phyloP scores from a whole-genome alignment of 1,139 yeast genomes.

The Sugiyamaella japonica region DNA sequence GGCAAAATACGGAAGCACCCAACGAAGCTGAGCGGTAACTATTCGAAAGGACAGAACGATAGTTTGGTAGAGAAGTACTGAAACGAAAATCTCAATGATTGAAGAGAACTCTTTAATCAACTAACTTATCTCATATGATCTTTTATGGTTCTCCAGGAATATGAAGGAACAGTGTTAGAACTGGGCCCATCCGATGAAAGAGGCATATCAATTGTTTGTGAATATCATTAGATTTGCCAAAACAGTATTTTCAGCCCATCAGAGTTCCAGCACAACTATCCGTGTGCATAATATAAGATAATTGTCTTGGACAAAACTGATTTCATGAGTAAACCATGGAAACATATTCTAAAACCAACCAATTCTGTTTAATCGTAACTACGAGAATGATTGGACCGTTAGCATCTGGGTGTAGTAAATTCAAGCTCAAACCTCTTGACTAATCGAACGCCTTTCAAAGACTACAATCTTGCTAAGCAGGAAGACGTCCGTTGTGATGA shows the following conservation, averaged over 20 bases:
- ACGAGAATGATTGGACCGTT: constrained; percentile 94
- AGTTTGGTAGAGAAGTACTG: too few species aligned
- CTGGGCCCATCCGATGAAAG: constrained; percentile 95
- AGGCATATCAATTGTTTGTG: constrained; percentile 89
- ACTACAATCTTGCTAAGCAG: constrained; percentile 56
- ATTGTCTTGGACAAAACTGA: constrained; percentile 73
- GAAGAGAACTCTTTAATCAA: constrained; percentile 71
- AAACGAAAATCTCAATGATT: constrained; percentile 80
- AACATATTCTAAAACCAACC: constrained; percentile 82
- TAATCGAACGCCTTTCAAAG: constrained; percentile 67
- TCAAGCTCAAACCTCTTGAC: constrained; percentile 80
- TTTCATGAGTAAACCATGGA: constrained; percentile 98
- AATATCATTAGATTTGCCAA: constrained; percentile 92
- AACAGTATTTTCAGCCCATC: constrained; percentile 81
- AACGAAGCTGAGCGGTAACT: too few species aligned
- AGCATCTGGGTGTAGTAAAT: constrained; percentile 94
- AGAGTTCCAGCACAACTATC: constrained; percentile 68
- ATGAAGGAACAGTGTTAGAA: constrained; percentile 78
- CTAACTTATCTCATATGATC: constrained; percentile 90
- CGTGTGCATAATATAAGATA: constrained; percentile 52
- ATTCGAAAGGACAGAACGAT: too few species aligned
- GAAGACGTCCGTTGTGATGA: constrained; percentile 51
- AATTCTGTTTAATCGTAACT: constrained; percentile 92
- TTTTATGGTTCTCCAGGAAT: constrained; percentile 97
- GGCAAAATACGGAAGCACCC: too few species aligned